Percentiles rank a stretch among this genome's conserved stretches.
Conservation (phyloP, 805 yeast genomes). For the Soucietia sequanensis region DNA sequence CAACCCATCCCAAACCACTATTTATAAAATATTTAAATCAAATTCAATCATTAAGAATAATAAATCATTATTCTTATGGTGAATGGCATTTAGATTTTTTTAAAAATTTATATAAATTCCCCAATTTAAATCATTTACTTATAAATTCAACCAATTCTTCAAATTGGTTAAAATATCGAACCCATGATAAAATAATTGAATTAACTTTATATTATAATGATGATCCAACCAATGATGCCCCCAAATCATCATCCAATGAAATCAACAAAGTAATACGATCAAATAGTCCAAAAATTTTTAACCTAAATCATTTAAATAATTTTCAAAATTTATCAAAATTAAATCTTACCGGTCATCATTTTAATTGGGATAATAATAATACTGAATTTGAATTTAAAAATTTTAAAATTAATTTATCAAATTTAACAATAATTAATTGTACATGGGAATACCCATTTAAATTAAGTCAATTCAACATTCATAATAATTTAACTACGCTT, state of each 20-base stretch:
- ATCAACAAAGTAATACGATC: no score
- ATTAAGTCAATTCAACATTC: constrained; percentile 32
- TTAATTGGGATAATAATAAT: constrained; percentile 38
- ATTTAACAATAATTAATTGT: constrained; percentile 41
- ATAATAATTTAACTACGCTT: constrained; percentile 19
- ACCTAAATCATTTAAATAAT: constrained; percentile 41
- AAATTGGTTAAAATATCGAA: constrained; percentile 41
- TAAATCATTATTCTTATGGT: constrained; percentile 30
- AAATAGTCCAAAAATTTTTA: constrained; percentile 34
- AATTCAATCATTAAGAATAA: constrained; percentile 25
- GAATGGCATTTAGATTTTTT: constrained; percentile 36
- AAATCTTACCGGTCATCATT: constrained; percentile 39
- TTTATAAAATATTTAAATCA: constrained; percentile 8
- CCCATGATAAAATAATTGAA: constrained; percentile 13
- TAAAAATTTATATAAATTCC: constrained; percentile 18
- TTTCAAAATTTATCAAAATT: constrained; percentile 33
- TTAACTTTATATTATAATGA: constrained; percentile 27
- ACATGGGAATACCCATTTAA: constrained; percentile 59
- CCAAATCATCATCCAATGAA: constrained; percentile 6
- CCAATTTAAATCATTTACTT: constrained; percentile 19
- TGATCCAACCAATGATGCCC: constrained; percentile 9
- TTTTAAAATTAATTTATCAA: constrained; percentile 6
- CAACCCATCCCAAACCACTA: constrained; percentile 2
- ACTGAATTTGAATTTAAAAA: not conserved
- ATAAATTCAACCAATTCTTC: constrained; percentile 38